Conservation (phyloP, 306 rosid genomes). For the Betula pendula region DNA sequence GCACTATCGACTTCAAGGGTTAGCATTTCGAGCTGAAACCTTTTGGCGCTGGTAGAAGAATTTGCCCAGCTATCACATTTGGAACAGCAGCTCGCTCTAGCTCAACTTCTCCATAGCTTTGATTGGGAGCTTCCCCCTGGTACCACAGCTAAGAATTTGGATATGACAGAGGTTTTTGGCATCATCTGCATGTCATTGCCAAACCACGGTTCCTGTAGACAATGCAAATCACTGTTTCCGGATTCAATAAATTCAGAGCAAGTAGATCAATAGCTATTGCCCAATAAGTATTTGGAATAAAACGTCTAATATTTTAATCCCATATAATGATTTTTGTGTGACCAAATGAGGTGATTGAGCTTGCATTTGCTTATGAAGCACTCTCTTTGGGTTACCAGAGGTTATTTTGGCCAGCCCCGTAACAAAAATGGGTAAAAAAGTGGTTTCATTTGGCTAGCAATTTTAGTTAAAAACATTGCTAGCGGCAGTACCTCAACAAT, state of each 20-base stretch:
- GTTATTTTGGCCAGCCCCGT: too few species aligned
- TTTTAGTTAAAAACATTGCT: too few species aligned
- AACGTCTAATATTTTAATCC: too few species aligned
- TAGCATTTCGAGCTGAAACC: conserved; percentile 61
- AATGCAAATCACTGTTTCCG: not conserved
- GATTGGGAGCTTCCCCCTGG: conserved; percentile 74
- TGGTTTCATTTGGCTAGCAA: too few species aligned
- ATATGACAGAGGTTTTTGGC: conserved; percentile 61
- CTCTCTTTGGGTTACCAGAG: too few species aligned
- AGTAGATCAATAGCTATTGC: not conserved
- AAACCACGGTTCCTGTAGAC: conserved; percentile 36
- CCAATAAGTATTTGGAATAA: not conserved
- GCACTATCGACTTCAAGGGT: conserved; percentile 58
- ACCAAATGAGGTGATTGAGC: too few species aligned
- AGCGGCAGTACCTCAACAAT: too few species aligned
- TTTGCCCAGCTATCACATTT: conserved; percentile 55
- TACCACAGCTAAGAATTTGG: conserved; percentile 43
- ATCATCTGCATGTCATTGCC: conserved; percentile 52
- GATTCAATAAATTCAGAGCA: not conserved
- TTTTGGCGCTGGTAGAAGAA: conserved; percentile 74
- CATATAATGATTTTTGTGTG: too few species aligned
- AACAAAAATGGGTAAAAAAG: too few species aligned
- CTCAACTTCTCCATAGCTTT: conserved; percentile 64
- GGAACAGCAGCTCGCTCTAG: conserved; percentile 55
- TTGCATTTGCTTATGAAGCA: too few species aligned